Base-by-base conservation (phyloP, 2,329 filamentous ascomycete species). In the Leptographium flavum region DNA sequence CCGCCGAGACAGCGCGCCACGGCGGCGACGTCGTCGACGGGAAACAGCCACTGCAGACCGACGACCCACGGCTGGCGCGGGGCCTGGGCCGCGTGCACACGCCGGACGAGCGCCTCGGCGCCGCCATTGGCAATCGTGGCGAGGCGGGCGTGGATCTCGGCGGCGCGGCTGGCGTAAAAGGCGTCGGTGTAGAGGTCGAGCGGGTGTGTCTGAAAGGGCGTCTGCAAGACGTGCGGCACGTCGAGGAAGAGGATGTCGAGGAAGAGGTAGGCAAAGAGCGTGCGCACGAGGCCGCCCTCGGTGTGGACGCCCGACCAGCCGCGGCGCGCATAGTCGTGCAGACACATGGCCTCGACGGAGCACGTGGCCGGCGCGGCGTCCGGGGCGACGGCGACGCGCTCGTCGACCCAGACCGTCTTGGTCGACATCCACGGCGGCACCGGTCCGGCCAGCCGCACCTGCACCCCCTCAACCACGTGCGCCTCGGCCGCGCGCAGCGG, bases 171-270 rank as follows among this genome's bases (percentile, higher is more conserved):
- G 0, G 85, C 76, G 58, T 86, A 96, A 65, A 98, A 98, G 3
- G 83, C 80, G 59, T 98, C 92, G 0, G 88, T 94, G 58, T 93
- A 83, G 6, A 98, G 67, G 60, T 98, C 92, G 4, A 98, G 67
- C 1, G 92, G 92, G 56, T 87, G 94, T 0, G 87, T 94, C 62
- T 98, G 92, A 59, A 86, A 98, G 1, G 83, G 77, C 6, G 92
- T 98, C 60, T 96, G 90, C 61, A 98, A 98, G 45, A 98, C 90
- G 55, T 96, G 94, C 23, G 92, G 90, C 5, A 96, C 76, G 61
- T 94, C 94, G 23, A 87, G 70, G 63, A 96, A 96, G 7, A 98
- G 68, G 22, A 96, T 76, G 61, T 98, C 90, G 66, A 81, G 92
- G 67, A 96, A 94, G 17, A 98, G 75, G 57, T 92, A 90, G 14